phyloP scores from a whole-genome alignment of 73 alveolate genomes.

The Diophrys appendiculata region DNA sequence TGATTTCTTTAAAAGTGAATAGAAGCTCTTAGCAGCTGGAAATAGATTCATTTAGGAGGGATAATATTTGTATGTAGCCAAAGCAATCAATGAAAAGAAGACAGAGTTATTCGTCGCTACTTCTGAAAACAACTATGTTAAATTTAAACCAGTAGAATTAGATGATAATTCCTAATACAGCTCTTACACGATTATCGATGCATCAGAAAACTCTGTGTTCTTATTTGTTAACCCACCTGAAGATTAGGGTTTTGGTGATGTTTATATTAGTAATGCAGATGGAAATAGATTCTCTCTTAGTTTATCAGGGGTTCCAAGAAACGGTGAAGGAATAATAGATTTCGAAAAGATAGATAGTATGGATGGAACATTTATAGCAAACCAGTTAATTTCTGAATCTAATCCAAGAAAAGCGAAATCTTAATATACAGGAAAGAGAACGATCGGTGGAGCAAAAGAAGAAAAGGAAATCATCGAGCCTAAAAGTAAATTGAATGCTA shows the following conservation, averaged over 20 bases:
- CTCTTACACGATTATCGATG: conserved; percentile 77
- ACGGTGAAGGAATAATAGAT: conserved; percentile 70
- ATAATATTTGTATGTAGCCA: conserved; percentile 78
- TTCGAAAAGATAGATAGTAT: conserved; percentile 77
- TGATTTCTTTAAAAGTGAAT: conserved; percentile 74
- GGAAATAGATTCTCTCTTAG: conserved; percentile 81
- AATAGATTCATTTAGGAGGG: conserved; percentile 75
- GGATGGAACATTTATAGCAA: conserved; percentile 86
- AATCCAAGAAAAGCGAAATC: no score
- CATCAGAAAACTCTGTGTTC: conserved; percentile 85
- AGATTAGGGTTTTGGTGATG: conserved; percentile 69
- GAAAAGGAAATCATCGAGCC: no score
- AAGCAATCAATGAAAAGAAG: conserved; percentile 55
- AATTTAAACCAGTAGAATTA: conserved; percentile 64
- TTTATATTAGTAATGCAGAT: conserved; percentile 78
- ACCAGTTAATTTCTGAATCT: no score
- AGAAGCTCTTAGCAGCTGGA: conserved; percentile 69
- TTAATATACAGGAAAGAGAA: no score
- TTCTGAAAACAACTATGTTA: conserved; percentile 24
- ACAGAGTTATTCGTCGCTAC: conserved; percentile 67
- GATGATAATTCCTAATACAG: conserved; percentile 40
- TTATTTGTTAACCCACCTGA: conserved; percentile 74
- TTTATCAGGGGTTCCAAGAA: conserved; percentile 72
- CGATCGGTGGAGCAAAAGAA: no score
- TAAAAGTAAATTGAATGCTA: no score